A percentile compares a stretch with the other conserved stretches of the same genome.
Evolutionary conservation across 148 eudicot genomes (phyloP).

Genomic region (Gaultheria prostrata): DNA sequence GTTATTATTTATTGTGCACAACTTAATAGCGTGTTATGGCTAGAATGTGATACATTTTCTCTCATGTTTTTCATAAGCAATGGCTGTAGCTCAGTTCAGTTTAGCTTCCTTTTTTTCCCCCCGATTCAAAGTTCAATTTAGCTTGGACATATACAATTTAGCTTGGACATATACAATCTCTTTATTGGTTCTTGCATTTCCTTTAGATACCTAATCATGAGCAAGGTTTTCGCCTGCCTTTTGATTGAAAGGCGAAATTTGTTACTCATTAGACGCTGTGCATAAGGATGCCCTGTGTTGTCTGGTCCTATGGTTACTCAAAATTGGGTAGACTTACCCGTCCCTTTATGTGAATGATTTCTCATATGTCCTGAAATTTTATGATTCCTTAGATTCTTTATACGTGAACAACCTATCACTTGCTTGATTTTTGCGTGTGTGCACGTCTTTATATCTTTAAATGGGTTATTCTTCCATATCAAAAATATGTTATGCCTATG

Average conservation of each 20-base stretch:
- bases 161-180: too few relatives aligned
- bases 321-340: background rate
- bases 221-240: background rate
- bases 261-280: background rate
- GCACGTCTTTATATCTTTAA: background rate
- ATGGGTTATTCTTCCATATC: background rate
- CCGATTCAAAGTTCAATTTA: too few relatives aligned
- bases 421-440: background rate
- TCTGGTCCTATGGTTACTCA: background rate
- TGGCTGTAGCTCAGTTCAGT: too few relatives aligned
- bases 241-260: background rate
- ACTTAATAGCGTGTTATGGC: too few relatives aligned
- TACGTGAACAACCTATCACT: background rate
- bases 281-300: background rate
- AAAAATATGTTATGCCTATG: conserved; percentile 11
- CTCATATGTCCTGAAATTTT: background rate
- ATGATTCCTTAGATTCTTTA: background rate
- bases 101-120: too few relatives aligned
- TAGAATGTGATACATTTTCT: too few relatives aligned
- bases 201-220: background rate
- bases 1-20: too few relatives aligned
- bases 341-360: background rate
- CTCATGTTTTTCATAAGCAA: too few relatives aligned
- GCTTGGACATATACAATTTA: too few relatives aligned
- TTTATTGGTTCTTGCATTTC: too few relatives aligned